phyloP scores from a whole-genome alignment of 805 yeast genomes.

The Saccharomycopsis sp. region DNA sequence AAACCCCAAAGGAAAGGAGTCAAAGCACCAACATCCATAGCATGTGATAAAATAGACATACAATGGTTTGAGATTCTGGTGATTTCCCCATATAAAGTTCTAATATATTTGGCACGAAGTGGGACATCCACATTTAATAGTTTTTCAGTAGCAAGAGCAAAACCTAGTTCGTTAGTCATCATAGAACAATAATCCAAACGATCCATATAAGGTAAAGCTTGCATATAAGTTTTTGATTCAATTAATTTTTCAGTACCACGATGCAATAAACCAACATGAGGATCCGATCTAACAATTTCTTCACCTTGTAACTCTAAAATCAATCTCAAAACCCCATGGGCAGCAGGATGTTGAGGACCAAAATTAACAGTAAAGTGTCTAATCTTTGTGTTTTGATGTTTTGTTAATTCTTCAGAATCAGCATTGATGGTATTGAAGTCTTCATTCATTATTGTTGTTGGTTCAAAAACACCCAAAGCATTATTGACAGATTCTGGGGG shows the following conservation, averaged over 20 bases:
- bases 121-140: conserved; percentile 79
- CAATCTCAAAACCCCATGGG: conserved; percentile 83
- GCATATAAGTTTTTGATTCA: conserved; percentile 77
- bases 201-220: conserved; percentile 83
- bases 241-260: conserved; percentile 86
- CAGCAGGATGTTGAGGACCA: conserved; percentile 94
- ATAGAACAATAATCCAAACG: conserved; percentile 75
- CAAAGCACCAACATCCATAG: conserved; percentile 91
- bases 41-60: conserved; percentile 80
- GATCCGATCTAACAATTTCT: conserved; percentile 78
- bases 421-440: conserved; percentile 29
- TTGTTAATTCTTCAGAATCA: conserved; percentile 19
- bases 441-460: conserved; percentile 21
- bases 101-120: conserved; percentile 70
- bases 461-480: conserved; percentile 30
- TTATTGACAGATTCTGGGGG: conserved; percentile 25
- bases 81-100: conserved; percentile 80
- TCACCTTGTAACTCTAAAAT: conserved; percentile 83
- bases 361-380: conserved; percentile 85
- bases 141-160: conserved; percentile 76
- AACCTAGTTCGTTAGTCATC: conserved; percentile 89
- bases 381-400: conserved; percentile 36
- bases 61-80: conserved; percentile 76
- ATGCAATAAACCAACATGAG: conserved; percentile 81
- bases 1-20: conserved; percentile 93